Evolutionary conservation across 1,284 basidiomycete genomes (phyloP).

Genomic region (Mycena citricolor): DNA sequence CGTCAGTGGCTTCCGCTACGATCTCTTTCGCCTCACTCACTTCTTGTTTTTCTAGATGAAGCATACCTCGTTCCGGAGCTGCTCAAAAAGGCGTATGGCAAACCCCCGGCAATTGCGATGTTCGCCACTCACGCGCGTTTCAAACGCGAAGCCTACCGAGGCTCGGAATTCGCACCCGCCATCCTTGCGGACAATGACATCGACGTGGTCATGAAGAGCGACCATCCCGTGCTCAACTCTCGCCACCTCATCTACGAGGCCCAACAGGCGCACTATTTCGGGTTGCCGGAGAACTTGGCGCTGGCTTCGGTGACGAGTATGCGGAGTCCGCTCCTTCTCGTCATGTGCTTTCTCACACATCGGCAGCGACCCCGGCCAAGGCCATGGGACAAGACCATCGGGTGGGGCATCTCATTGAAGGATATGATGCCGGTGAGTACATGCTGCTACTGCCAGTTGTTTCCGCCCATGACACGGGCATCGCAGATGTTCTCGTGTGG

Average conservation of each 20-base stretch:
- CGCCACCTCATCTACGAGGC: slow-evolving; percentile 83
- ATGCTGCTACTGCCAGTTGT: not conserved
- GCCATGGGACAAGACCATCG: slow-evolving; percentile 81
- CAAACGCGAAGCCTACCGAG: slow-evolving; percentile 85
- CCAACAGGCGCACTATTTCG: slow-evolving; percentile 83
- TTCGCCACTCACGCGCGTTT: slow-evolving; percentile 64
- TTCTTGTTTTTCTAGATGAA: slow-evolving; percentile 17
- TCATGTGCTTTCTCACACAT: not conserved
- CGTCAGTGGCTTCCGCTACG: slow-evolving; percentile 1
- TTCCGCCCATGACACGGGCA: slow-evolving; percentile 2
- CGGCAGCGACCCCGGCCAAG: slow-evolving; percentile 59
- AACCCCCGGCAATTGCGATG: slow-evolving; percentile 67
- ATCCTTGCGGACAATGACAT: slow-evolving; percentile 71
- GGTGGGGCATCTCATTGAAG: slow-evolving; percentile 57
- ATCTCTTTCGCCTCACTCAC: no score
- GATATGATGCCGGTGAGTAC: slow-evolving; percentile 47
- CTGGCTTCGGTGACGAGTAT: slow-evolving; percentile 73
- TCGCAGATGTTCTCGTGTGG: slow-evolving; percentile 55
- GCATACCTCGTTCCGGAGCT: slow-evolving; percentile 37
- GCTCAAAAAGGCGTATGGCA: slow-evolving; percentile 65
- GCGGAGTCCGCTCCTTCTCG: slow-evolving; percentile 4
- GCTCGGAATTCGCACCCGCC: slow-evolving; percentile 81
- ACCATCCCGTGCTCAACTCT: slow-evolving; percentile 75
- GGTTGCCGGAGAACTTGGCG: slow-evolving; percentile 57
- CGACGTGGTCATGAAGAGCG: slow-evolving; percentile 76